Evolutionary conservation across 2,329 filamentous ascomycete genomes (phyloP).

Genomic region (Karstenula rhodostoma): DNA sequence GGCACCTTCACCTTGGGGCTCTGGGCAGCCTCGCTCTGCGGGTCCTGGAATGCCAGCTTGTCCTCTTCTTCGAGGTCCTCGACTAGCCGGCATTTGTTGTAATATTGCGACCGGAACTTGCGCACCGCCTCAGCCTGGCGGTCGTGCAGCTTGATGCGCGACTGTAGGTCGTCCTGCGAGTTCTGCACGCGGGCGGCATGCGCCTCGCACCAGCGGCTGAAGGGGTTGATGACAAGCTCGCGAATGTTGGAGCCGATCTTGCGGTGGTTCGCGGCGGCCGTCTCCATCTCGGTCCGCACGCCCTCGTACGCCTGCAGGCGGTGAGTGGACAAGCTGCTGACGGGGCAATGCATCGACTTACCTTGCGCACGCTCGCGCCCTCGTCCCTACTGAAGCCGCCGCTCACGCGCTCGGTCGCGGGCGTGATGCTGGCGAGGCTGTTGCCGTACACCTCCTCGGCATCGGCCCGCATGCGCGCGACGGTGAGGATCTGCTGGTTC

Average conservation of each 20-base stretch:
- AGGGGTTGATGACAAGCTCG: constrained; percentile 92
- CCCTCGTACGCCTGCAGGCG: constrained; percentile 85
- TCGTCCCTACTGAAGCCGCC: constrained; percentile 91
- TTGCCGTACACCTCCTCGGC: constrained; percentile 90
- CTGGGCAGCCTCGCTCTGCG: constrained; percentile 60
- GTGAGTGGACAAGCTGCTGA: constrained; percentile 27
- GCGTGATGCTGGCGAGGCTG: constrained; percentile 81
- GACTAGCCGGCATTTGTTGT: constrained; percentile 96
- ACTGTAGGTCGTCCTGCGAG: constrained; percentile 92
- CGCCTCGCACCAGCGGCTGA: constrained; percentile 94
- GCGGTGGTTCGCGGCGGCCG: constrained; percentile 86
- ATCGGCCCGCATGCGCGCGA: constrained; percentile 93
- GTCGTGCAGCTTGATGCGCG: constrained; percentile 89
- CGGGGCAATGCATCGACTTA: constrained; percentile 50
- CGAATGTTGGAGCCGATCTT: constrained; percentile 97
- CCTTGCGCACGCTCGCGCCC: constrained; percentile 94
- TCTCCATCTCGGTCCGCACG: constrained; percentile 89
- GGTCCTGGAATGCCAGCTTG: constrained; percentile 95
- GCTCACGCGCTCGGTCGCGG: constrained; percentile 79
- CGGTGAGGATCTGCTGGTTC: constrained; percentile 90
- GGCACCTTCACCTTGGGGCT: constrained; percentile 70
- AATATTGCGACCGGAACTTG: constrained; percentile 95
- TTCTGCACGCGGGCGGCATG: constrained; percentile 91
- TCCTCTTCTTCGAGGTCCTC: constrained; percentile 99
- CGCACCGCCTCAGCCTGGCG: constrained; percentile 88